These are phyloP conservation scores for Fusarium sulawesiense DNA, from an alignment of 2,329 filamentous ascomycete species.

Conservation along the genomic window DNA sequence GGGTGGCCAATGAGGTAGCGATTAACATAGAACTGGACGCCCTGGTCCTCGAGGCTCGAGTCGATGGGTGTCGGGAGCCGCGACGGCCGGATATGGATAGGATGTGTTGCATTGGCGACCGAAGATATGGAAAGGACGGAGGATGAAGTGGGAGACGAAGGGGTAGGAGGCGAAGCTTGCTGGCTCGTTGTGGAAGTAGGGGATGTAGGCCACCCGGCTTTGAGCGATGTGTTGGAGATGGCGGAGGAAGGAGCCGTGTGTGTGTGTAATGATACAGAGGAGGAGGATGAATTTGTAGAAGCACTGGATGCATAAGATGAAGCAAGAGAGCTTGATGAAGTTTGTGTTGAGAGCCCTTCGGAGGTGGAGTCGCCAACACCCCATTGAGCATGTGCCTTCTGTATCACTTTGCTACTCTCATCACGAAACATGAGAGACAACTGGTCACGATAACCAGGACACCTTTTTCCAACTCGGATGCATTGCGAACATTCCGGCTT, in stretches of 20 bases:
- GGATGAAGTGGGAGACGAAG: slow-evolving; percentile 34
- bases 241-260: slow-evolving; percentile 17
- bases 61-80: slow-evolving; percentile 50
- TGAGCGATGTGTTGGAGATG: slow-evolving; percentile 34
- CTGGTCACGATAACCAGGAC: slow-evolving; percentile 73
- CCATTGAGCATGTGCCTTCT: slow-evolving; percentile 67
- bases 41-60: slow-evolving; percentile 59
- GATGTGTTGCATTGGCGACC: background rate
- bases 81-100: slow-evolving; percentile 12
- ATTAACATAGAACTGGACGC: slow-evolving; percentile 63
- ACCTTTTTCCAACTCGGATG: slow-evolving; percentile 67
- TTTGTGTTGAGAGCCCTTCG: slow-evolving; percentile 26
- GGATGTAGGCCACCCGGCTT: slow-evolving; percentile 38
- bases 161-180: slow-evolving; percentile 29
- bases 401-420: slow-evolving; percentile 71
- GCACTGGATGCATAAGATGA: slow-evolving; percentile 36
- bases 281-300: slow-evolving; percentile 31
- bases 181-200: slow-evolving; percentile 29
- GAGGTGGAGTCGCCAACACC: slow-evolving; percentile 47
- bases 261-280: slow-evolving; percentile 25
- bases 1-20: slow-evolving; percentile 64
- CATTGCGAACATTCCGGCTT: slow-evolving; percentile 72
- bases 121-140: slow-evolving; percentile 12
- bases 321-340: slow-evolving; percentile 43
- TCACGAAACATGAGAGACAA: slow-evolving; percentile 74